Evolutionary conservation across 495 filamentous ascomycete genomes (phyloP).

Genomic region (Pyronema omphalodes): DNA sequence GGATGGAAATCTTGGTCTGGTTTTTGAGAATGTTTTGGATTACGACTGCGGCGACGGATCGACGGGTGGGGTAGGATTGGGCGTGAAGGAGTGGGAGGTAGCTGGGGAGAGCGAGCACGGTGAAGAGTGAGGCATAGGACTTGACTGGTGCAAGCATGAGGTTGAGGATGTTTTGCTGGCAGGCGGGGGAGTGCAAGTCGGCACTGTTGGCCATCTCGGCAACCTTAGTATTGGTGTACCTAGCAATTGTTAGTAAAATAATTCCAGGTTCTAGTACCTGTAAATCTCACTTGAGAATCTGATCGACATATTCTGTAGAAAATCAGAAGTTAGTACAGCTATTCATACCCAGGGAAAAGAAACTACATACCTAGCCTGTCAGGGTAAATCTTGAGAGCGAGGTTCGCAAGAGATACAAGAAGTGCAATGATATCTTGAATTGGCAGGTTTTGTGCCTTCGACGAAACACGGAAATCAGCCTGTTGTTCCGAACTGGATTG

Average conservation of each 20-base stretch:
- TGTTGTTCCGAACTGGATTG: constrained; percentile 15
- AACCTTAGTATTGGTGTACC: constrained; percentile 65
- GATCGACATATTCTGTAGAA: constrained; percentile 71
- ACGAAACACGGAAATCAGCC: constrained; percentile 25
- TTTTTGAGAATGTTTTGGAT: constrained; percentile 60
- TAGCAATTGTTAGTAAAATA: constrained; percentile 6
- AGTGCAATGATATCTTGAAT: constrained; percentile 91
- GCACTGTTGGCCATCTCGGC: constrained; percentile 80
- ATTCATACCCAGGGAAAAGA: neutral
- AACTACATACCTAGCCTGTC: constrained; percentile 40
- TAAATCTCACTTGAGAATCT: constrained; percentile 49
- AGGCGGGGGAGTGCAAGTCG: constrained; percentile 71
- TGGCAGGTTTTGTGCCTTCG: constrained; percentile 59
- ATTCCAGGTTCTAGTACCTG: neutral
- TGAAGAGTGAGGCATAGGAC: constrained; percentile 82
- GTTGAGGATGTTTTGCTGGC: constrained; percentile 73
- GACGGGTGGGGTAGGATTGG: constrained; percentile 82
- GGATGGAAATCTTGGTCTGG: constrained; percentile 54
- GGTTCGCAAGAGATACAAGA: constrained; percentile 75
- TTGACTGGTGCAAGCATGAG: constrained; percentile 77
- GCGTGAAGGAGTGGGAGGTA: constrained; percentile 78
- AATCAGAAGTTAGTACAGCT: constrained; percentile 5
- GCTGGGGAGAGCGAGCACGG: constrained; percentile 72
- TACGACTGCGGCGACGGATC: constrained; percentile 78
- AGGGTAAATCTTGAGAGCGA: constrained; percentile 89